phyloP scores from a whole-genome alignment of 148 eudicot species.

The Amaranthus hypochondriacus region DNA sequence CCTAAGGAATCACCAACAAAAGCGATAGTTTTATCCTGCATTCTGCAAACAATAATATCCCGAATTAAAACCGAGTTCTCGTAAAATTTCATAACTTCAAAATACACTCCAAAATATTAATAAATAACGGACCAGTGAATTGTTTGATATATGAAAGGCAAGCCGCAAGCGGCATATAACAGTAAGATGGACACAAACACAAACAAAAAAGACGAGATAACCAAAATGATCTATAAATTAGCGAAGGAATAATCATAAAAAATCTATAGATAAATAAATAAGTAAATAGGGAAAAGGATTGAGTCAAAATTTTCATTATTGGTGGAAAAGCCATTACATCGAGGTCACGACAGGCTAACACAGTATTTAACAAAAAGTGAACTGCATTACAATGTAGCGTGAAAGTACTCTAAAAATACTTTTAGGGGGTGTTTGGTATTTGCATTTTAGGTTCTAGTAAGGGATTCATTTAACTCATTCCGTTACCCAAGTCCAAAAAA shows the following conservation, averaged over 20 bases:
- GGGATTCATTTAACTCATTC: no score
- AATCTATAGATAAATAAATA: not conserved
- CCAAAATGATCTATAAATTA: not conserved
- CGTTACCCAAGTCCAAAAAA: no score
- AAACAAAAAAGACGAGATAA: not conserved
- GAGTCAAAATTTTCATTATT: not conserved
- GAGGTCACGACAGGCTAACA: not conserved
- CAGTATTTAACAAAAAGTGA: no score
- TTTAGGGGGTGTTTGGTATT: no score
- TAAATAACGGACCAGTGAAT: no score
- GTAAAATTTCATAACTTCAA: not conserved
- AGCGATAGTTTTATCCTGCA: constrained; percentile 68
- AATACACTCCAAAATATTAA: not conserved
- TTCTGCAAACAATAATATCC: constrained; percentile 25
- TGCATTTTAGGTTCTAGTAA: no score
- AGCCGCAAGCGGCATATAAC: not conserved
- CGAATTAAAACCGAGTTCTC: not conserved
- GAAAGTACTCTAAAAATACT: no score
- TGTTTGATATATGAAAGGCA: not conserved
- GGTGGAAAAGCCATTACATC: not conserved
- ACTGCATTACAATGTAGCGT: no score
- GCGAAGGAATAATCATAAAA: not conserved
- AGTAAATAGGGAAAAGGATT: not conserved
- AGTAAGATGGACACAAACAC: not conserved
- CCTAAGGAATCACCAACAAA: constrained; percentile 67